Conservation (phyloP, 148 eudicot genomes). For the Spergularia marina region DNA sequence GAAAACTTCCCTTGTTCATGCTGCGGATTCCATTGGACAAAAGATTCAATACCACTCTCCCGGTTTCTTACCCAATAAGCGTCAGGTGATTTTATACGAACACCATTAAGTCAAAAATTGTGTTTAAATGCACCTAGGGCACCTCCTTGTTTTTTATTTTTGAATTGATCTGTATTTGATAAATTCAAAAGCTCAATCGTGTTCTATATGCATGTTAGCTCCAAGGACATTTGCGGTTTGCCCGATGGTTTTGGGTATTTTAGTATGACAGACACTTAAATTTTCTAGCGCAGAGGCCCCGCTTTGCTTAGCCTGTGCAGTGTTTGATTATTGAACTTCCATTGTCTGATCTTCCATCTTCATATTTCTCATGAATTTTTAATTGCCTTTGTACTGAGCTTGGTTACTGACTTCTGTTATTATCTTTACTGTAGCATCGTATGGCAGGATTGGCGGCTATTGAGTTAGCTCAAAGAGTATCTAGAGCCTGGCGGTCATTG, state of each 20-base stretch:
- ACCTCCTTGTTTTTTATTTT: not conserved
- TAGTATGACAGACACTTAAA: constrained; percentile 5
- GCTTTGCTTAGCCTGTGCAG: not conserved
- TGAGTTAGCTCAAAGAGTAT: constrained; percentile 94
- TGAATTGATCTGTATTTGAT: not conserved
- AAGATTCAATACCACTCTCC: constrained; percentile 83
- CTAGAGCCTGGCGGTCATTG: constrained; percentile 86
- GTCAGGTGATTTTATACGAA: constrained; percentile 60
- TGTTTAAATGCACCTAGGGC: not conserved
- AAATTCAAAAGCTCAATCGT: not conserved
- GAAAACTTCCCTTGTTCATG: constrained; percentile 67
- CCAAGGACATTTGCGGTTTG: not conserved
- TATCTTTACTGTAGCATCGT: constrained; percentile 63
- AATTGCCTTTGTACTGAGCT: constrained; percentile 2
- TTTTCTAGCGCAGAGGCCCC: not conserved
- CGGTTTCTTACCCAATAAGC: constrained; percentile 83
- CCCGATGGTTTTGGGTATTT: not conserved
- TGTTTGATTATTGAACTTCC: not conserved
- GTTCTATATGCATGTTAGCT: not conserved
- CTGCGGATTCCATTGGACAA: constrained; percentile 84
- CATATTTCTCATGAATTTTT: not conserved
- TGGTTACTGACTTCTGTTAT: constrained; percentile 13
- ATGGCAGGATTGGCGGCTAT: constrained; percentile 99
- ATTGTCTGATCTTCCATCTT: not conserved
- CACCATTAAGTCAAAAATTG: not conserved